A percentile compares a stretch with the other conserved stretches of the same genome.
Conservation (phyloP, 2,329 filamentous ascomycete genomes). For the Paecilomyces dactylethromorphus region DNA sequence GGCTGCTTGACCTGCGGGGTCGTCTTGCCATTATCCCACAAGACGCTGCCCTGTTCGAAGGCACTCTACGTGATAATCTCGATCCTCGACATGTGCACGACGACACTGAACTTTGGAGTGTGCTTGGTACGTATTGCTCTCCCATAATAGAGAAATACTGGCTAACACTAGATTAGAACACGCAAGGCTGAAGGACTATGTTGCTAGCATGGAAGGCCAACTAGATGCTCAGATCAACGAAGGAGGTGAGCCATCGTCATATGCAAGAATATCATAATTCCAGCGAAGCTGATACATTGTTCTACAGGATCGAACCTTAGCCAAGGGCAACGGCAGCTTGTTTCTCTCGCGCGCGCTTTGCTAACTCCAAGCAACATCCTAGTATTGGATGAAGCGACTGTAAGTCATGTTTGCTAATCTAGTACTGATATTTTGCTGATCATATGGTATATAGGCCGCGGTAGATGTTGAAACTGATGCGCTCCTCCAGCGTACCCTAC, state of each 20-base stretch:
- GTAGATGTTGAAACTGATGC: conserved; percentile 64
- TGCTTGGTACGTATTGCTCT: conserved; percentile 61
- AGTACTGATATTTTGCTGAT: conserved; percentile 10
- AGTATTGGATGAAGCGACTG: conserved; percentile 93
- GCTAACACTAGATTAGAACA: conserved; percentile 60
- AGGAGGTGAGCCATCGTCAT: conserved; percentile 62
- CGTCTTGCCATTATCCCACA: conserved; percentile 95
- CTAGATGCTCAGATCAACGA: conserved; percentile 87
- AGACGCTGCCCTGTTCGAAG: conserved; percentile 92
- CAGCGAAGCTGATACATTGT: background rate
- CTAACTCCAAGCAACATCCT: conserved; percentile 95
- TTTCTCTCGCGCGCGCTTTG: conserved; percentile 88
- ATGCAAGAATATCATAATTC: background rate
- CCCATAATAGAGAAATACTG: conserved; percentile 12
- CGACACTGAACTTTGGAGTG: conserved; percentile 95
- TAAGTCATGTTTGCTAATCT: conserved; percentile 28
- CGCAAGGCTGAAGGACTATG: conserved; percentile 85
- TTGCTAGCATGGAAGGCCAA: conserved; percentile 77
- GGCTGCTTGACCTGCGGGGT: conserved; percentile 78
- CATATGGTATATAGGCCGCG: conserved; percentile 45
- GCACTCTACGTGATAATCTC: conserved; percentile 86
- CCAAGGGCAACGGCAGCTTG: conserved; percentile 86
- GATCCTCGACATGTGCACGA: conserved; percentile 93
- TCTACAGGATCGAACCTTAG: conserved; percentile 83
- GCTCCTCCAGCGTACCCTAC: conserved; percentile 57